A percentile compares a stretch with the other conserved stretches of the same genome.
These are phyloP conservation scores for Lotus japonicus DNA, from an alignment of 306 rosid genomes.

Conservation along the genomic window DNA sequence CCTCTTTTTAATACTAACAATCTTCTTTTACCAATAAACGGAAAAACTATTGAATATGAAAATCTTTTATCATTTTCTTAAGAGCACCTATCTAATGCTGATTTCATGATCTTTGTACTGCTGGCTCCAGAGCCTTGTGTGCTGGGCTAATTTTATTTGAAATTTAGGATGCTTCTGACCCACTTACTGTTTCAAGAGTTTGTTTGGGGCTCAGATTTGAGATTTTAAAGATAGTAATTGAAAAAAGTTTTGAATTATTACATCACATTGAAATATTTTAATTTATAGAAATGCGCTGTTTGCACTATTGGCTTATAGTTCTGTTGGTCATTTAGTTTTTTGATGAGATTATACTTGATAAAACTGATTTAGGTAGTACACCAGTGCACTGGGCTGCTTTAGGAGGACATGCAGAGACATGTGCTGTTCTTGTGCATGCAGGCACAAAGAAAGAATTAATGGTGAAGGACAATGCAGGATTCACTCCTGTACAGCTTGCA, in stretches of 20 bases:
- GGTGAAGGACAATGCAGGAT: slow-evolving; percentile 80
- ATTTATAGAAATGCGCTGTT: background rate
- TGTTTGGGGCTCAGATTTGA: background rate
- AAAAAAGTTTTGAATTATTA: background rate
- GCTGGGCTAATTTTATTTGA: slow-evolving; percentile 11
- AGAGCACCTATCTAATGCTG: background rate
- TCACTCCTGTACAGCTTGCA: slow-evolving; percentile 86
- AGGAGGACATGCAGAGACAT: slow-evolving; percentile 69
- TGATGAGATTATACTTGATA: slow-evolving; percentile 10
- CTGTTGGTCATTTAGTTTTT: slow-evolving; percentile 9
- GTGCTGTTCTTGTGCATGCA: slow-evolving; percentile 86
- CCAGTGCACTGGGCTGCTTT: slow-evolving; percentile 96
- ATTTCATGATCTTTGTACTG: background rate
- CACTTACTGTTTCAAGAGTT: background rate
- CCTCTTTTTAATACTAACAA: background rate
- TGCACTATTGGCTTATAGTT: background rate
- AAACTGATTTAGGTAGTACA: slow-evolving; percentile 66
- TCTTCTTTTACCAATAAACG: background rate
- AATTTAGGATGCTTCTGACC: slow-evolving; percentile 9
- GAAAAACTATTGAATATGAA: background rate
- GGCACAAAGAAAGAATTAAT: slow-evolving; percentile 75
- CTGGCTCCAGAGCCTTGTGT: slow-evolving; percentile 9
- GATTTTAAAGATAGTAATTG: background rate
- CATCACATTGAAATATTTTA: background rate
- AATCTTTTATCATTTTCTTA: background rate